Conservation (phyloP, 1,284 basidiomycete genomes). For the Taiwanofungus camphoratus region DNA sequence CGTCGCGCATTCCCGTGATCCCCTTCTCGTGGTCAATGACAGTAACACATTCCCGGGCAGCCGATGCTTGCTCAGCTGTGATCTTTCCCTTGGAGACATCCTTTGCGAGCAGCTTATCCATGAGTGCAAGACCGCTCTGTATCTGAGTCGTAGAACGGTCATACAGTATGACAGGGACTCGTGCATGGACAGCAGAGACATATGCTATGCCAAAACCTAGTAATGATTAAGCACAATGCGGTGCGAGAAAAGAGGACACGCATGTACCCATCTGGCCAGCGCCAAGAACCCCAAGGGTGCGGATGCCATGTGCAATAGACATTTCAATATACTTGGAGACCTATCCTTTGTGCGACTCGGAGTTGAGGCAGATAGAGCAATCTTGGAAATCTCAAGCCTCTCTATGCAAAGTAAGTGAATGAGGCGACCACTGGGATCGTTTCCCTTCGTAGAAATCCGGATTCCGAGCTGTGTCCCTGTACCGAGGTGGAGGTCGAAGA, state of each 20-base stretch:
- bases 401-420: too few relatives aligned
- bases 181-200: slow-evolving; percentile 76
- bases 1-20: slow-evolving; percentile 59
- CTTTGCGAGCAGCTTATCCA: slow-evolving; percentile 82
- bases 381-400: too few relatives aligned
- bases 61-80: slow-evolving; percentile 68
- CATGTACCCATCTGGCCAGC: slow-evolving; percentile 77
- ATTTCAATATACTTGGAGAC: slow-evolving; percentile 31
- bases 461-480: too few relatives aligned
- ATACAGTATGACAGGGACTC: slow-evolving; percentile 70
- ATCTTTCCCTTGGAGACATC: slow-evolving; percentile 84
- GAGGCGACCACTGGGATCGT: too few relatives aligned
- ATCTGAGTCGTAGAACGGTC: slow-evolving; percentile 60
- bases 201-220: slow-evolving; percentile 76
- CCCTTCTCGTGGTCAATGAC: slow-evolving; percentile 44
- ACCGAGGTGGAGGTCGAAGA: too few relatives aligned
- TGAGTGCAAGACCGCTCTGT: slow-evolving; percentile 62
- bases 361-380: too few relatives aligned
- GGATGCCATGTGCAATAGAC: slow-evolving; percentile 62
- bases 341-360: too few relatives aligned
- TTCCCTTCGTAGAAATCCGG: too few relatives aligned
- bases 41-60: slow-evolving; percentile 60
- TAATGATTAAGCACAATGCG: not conserved
- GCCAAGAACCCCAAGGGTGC: slow-evolving; percentile 65
- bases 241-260: not conserved